Evolutionary conservation across 345 rosid genomes (phyloP).

Genomic region (Eucalyptus sideroxylon): DNA sequence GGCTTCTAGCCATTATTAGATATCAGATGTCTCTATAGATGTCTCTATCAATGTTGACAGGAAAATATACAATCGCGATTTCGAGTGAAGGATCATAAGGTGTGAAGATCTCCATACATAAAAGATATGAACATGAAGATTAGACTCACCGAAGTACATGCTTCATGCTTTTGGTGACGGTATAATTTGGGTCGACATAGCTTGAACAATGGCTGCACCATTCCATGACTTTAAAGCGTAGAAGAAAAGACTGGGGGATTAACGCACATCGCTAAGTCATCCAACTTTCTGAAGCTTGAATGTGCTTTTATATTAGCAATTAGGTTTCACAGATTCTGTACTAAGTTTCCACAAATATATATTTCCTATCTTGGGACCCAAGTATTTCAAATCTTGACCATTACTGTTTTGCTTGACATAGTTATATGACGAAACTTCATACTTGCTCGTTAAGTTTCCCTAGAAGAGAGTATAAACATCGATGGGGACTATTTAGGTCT

Average conservation of each 20-base stretch:
- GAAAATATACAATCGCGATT: too few species aligned
- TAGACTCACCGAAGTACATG: not conserved
- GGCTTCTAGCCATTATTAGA: not conserved
- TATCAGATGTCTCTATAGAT: not conserved
- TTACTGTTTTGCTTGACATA: not conserved
- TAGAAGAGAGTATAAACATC: not conserved
- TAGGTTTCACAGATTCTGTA: not conserved
- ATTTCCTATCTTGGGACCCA: not conserved
- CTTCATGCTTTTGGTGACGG: not conserved
- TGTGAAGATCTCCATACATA: not conserved
- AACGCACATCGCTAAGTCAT: not conserved
- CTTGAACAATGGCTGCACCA: not conserved
- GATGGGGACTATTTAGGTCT: not conserved
- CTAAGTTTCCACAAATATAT: not conserved
- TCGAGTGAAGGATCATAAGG: not conserved
- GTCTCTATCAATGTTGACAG: rapidly evolving
- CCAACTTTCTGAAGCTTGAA: not conserved
- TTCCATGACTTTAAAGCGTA: not conserved
- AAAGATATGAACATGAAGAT: not conserved
- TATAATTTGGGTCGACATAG: not conserved
- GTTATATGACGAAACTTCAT: not conserved
- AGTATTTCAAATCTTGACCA: not conserved
- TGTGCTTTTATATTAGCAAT: not conserved
- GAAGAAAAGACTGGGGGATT: not conserved
- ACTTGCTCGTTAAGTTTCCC: not conserved